Evolutionary conservation across 768 basidiomycete species (phyloP).

Genomic region (Brasilioporus rufonigricans): DNA sequence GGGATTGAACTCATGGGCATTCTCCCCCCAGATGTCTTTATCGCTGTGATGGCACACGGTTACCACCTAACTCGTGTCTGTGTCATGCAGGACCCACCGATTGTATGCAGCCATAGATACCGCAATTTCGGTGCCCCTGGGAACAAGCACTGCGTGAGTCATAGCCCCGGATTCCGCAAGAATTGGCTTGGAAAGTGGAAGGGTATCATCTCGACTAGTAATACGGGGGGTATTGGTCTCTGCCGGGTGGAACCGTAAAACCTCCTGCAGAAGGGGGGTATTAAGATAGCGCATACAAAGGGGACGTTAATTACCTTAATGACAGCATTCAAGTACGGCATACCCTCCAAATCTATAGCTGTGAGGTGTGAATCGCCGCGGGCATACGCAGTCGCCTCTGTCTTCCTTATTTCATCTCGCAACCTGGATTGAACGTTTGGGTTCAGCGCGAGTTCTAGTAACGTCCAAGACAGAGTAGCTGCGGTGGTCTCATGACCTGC

Average conservation of each 20-base stretch:
- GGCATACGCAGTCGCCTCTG: neutral
- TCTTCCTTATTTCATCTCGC: conserved; percentile 34
- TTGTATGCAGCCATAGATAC: conserved; percentile 54
- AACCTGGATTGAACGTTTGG: conserved; percentile 57
- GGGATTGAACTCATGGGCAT: conserved; percentile 20
- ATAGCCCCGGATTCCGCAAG: conserved; percentile 41
- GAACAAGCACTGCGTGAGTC: conserved; percentile 43
- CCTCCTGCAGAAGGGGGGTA: conserved; percentile 33
- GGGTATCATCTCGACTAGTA: conserved; percentile 50
- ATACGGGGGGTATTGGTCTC: conserved; percentile 48
- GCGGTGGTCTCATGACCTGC: conserved; percentile 61
- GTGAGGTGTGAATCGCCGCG: conserved; percentile 2
- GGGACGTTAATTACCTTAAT: conserved; percentile 26
- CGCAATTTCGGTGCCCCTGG: conserved; percentile 48
- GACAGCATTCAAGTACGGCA: conserved; percentile 44
- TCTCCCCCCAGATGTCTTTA: conserved; percentile 26
- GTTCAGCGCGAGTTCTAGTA: conserved; percentile 58
- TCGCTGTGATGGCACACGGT: neutral
- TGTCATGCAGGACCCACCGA: conserved; percentile 34
- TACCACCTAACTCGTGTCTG: neutral
- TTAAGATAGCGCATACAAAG: conserved; percentile 12
- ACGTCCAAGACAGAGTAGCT: conserved; percentile 45
- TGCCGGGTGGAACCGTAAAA: conserved; percentile 45
- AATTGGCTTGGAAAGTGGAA: conserved; percentile 59
- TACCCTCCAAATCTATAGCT: conserved; percentile 43